Conservation (phyloP, 352 stramenopile genomes). For the Phytophthora litchii region DNA sequence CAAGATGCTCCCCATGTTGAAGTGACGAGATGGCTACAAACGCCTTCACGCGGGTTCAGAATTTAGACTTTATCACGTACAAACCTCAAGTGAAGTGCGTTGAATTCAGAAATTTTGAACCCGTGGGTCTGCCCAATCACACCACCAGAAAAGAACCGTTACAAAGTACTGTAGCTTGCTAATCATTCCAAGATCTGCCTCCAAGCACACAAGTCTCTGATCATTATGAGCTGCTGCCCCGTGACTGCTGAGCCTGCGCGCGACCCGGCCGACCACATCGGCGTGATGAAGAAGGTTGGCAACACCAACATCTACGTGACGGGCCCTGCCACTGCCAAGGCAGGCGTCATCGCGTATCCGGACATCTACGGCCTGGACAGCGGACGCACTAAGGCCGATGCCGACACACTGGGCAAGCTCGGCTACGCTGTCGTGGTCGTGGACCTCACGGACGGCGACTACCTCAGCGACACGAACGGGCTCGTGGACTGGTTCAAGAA, state of each 20-base stretch:
- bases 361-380: constrained; percentile 85
- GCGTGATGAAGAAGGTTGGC: constrained; percentile 71
- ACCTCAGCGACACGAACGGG: constrained; percentile 47
- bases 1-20: constrained; percentile 55
- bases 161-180: too few species aligned
- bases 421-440: constrained; percentile 80
- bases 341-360: constrained; percentile 70
- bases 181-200: constrained; percentile 28
- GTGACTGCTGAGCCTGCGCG: constrained; percentile 65
- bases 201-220: constrained; percentile 1
- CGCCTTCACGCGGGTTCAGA: constrained; percentile 15
- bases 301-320: constrained; percentile 77
- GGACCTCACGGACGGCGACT: constrained; percentile 70
- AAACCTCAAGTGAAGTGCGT: constrained; percentile 15
- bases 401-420: constrained; percentile 72
- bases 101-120: constrained; percentile 9
- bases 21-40: constrained; percentile 9
- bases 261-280: constrained; percentile 46
- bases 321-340: constrained; percentile 63
- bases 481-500: constrained; percentile 71
- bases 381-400: constrained; percentile 79
- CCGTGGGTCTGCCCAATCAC: constrained; percentile 7
- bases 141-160: constrained; percentile 19
- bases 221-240: constrained; percentile 81
- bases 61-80: constrained; percentile 20